Conservation (phyloP, 2,329 filamentous ascomycete genomes). For the Calonectria hawksworthii region DNA sequence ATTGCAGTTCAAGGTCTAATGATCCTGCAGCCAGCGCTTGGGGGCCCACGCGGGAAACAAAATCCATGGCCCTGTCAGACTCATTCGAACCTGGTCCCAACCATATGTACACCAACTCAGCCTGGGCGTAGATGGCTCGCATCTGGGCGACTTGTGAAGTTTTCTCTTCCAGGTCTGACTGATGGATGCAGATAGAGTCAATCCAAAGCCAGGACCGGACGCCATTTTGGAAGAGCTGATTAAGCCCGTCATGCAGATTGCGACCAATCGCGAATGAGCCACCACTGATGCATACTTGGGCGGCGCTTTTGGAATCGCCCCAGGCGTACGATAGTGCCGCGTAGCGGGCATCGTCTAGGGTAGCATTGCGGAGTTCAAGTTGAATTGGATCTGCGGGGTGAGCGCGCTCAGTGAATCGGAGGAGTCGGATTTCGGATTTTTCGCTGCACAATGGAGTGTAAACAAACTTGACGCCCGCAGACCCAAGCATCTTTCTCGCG, state of each 20-base stretch:
- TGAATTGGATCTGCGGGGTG: neutral
- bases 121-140: conserved; percentile 32
- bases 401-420: conserved; percentile 19
- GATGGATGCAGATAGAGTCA: conserved; percentile 41
- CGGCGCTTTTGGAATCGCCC: conserved; percentile 16
- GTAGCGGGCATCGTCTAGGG: conserved; percentile 23
- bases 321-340: conserved; percentile 40
- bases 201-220: conserved; percentile 38
- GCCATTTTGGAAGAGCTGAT: conserved; percentile 14
- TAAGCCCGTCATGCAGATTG: conserved; percentile 28
- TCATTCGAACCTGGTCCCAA: conserved; percentile 26
- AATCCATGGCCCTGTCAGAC: conserved; percentile 28
- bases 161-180: conserved; percentile 35
- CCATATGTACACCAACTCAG: conserved; percentile 36
- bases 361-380: conserved; percentile 30
- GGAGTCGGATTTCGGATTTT: conserved; percentile 31
- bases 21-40: neutral
- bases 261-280: neutral
- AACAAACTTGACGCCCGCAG: neutral
- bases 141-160: conserved; percentile 35
- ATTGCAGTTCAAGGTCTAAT: neutral
- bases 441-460: conserved; percentile 12
- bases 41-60: conserved; percentile 18
- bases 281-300: conserved; percentile 18
- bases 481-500: neutral